Evolutionary conservation across 179 eudicot genomes (phyloP).

Genomic region (Carnegiea gigantea): DNA sequence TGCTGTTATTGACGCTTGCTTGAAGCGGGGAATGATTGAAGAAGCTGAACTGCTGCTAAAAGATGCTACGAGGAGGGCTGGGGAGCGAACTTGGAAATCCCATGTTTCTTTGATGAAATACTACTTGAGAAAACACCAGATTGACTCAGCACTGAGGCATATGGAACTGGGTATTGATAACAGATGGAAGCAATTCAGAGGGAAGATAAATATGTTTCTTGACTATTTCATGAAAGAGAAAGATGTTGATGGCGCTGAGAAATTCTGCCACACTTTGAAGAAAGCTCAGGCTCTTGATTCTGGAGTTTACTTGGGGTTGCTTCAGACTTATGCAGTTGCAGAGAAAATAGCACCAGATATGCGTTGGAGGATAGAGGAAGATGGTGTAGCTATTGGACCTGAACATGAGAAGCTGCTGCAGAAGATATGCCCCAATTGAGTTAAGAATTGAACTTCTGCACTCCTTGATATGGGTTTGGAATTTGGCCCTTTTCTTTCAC

Average conservation of each 20-base stretch:
- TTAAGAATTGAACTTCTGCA: neutral
- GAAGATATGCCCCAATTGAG: conserved; percentile 33
- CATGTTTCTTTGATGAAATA: conserved; percentile 41
- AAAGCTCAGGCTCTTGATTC: conserved; percentile 37
- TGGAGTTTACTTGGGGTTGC: conserved; percentile 39
- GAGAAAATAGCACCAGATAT: conserved; percentile 41
- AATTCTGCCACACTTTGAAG: conserved; percentile 42
- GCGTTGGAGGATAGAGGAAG: conserved; percentile 51
- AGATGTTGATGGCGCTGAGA: conserved; percentile 58
- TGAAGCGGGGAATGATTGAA: conserved; percentile 46
- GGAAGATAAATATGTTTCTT: conserved; percentile 27
- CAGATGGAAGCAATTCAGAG: conserved; percentile 36
- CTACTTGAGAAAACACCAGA: conserved; percentile 38
- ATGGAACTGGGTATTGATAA: conserved; percentile 47
- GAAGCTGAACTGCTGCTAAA: conserved; percentile 53
- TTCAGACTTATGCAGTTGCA: conserved; percentile 53
- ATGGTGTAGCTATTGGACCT: conserved; percentile 40
- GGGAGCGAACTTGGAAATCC: conserved; percentile 26
- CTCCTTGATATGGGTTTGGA: neutral
- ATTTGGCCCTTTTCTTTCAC: neutral
- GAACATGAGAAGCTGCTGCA: conserved; percentile 45
- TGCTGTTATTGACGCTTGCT: conserved; percentile 43
- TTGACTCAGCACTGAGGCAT: conserved; percentile 44
- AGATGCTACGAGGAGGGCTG: conserved; percentile 30
- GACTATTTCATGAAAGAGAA: conserved; percentile 41